Base-by-base conservation (phyloP, 148 eudicot genomes). In the Rhododendron mucronatum region DNA sequence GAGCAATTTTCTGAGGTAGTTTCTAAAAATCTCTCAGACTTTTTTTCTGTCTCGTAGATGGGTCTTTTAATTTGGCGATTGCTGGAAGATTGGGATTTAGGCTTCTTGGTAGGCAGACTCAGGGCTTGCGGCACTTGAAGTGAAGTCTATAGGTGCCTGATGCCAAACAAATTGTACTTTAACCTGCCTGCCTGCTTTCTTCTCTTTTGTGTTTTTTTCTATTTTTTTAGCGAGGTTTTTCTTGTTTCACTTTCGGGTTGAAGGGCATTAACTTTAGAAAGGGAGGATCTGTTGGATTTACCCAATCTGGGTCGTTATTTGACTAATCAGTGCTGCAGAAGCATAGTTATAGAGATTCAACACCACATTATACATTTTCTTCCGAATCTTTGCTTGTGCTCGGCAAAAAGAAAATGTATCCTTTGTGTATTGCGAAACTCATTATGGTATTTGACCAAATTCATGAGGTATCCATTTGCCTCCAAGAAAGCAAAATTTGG, bases 1-100 rank as follows among this genome's bases (percentile, higher is more conserved):
- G 39, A 71, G 41, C 76, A 71, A 71, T 71, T 71, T 71, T 71
- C n/a, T 75, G 79, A 71, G 76, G 41, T 71, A 71, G 76, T 71
- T 71, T 14, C 76, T 13, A 4, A 71, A 39, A 33, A 71, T 30
- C 76, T 71, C 76, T 71, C 26, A 59, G 1, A 30, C 35, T 71
- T 1, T 30, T 71, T 71, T 71, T 4, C 2, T 14, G 41, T 71
- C 76, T 71, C 35, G 4, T 71, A 71, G 30, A 71, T 30, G 8
- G 76, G 76, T 71, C 30, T 5, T 71, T 71, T 30, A 33, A 30
- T 71, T 30, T 14, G 76, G 39, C 3, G 15, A 71, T 71, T 71
- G 35, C 13, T 71, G 41, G 39, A 20, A 71, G 76, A 71, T 71
- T 30, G 76, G 76, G 41, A 35, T 30, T 65, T 13, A 14, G 76